These are phyloP conservation scores for Silene coronaria DNA, from an alignment of 179 eudicot species.

Conservation along the genomic window DNA sequence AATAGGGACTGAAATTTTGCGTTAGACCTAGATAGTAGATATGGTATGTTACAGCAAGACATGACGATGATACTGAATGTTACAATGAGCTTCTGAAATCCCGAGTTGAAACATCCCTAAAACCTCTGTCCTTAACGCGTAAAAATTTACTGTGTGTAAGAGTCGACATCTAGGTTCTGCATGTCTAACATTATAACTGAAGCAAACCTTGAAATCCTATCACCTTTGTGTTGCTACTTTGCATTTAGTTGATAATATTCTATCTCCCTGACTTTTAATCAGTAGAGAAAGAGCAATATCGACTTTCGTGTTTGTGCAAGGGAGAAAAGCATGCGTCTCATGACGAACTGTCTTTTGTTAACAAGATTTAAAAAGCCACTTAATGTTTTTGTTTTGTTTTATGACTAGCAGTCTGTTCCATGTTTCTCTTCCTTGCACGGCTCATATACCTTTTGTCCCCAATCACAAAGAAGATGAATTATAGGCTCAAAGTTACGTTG, in stretches of 20 bases:
- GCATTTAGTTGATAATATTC: too few species aligned
- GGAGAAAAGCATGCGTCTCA: conserved; percentile 2
- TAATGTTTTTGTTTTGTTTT: conserved; percentile 4
- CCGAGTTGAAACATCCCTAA: too few species aligned
- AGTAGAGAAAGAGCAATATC: conserved; percentile 16
- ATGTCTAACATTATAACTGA: not conserved
- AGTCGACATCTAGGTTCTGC: not conserved
- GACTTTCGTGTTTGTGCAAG: conserved; percentile 8
- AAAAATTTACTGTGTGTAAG: not conserved
- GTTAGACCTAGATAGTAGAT: too few species aligned
- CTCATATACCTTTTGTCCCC: not conserved
- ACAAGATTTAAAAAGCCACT: conserved; percentile 7
- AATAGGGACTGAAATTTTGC: too few species aligned
- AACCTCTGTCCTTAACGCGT: too few species aligned
- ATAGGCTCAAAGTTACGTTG: too few species aligned
- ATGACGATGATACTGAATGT: too few species aligned
- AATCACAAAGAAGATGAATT: too few species aligned
- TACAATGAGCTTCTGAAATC: too few species aligned
- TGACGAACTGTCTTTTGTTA: not conserved
- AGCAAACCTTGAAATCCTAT: not conserved
- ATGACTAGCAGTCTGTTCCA: not conserved
- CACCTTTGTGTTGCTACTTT: not conserved
- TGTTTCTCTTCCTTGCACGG: conserved; percentile 19
- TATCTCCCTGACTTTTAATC: not conserved
- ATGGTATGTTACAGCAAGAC: too few species aligned